These are phyloP conservation scores for Prunus mongolica DNA, from an alignment of 306 rosid species.

Conservation along the genomic window DNA sequence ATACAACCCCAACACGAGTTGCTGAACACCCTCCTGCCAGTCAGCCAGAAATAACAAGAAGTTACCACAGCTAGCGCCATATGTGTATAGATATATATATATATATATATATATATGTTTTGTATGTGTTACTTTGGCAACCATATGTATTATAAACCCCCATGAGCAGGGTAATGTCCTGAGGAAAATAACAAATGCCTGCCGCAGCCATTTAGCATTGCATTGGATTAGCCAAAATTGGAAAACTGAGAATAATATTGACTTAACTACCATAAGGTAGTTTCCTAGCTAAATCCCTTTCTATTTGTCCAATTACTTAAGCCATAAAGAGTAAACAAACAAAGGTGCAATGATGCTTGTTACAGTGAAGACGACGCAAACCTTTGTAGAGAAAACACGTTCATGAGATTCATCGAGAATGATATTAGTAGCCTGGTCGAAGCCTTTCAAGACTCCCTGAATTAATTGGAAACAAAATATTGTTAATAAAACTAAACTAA, in stretches of 20 bases:
- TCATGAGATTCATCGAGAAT: conserved; percentile 97
- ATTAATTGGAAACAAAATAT: not conserved
- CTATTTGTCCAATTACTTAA: too few relatives aligned
- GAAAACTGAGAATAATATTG: too few relatives aligned
- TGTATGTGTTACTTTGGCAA: not conserved
- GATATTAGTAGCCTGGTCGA: conserved; percentile 97
- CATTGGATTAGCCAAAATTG: too few relatives aligned
- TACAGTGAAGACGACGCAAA: conserved; percentile 22
- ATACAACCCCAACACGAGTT: conserved; percentile 84
- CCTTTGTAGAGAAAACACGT: conserved; percentile 96
- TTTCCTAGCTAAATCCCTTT: too few relatives aligned
- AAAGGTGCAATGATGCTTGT: too few relatives aligned
- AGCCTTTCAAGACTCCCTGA: conserved; percentile 91
- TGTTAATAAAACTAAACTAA: not conserved
- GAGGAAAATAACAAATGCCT: not conserved
- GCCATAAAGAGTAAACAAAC: too few relatives aligned
- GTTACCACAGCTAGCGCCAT: not conserved
- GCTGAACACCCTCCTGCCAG: conserved; percentile 94
- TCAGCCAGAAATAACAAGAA: not conserved
- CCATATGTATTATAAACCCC: not conserved
- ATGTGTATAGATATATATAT: not conserved
- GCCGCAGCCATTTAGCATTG: too few relatives aligned
- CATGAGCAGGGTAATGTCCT: not conserved
- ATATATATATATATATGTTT: not conserved
- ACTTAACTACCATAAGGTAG: too few relatives aligned